Base-by-base conservation (phyloP, 1,284 basidiomycete genomes). In the Wallemia mellicola region DNA sequence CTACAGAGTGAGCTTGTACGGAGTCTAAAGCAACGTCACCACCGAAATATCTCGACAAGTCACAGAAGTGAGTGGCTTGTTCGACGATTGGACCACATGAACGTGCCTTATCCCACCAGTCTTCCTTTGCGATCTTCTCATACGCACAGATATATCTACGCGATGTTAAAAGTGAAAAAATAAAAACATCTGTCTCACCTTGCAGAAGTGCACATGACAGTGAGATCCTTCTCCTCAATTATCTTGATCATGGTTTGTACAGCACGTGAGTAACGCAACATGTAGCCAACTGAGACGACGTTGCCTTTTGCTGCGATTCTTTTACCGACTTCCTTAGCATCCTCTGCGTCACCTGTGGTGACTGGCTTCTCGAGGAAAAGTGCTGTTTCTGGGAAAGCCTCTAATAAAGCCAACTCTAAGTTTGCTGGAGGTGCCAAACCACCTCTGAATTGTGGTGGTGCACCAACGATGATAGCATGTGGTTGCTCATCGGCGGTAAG, bases 231-330 rank as follows among this genome's bases (percentile, higher is more conserved):
- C 63, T 92, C 88, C 67, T 87, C 76, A 68, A 96, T 85, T 69
- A 96, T 91, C 63, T 83, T 78, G 73, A 96, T 95, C 87, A 98
- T 96, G 78, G 83, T 84, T 73, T 96, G 92, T 24, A 94, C 87
- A 58, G 86, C 89, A 70, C 83, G 84, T 66, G 92, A 76, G 73
- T 94, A 94, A 62, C 88, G 81, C 60, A 94, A 74, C 86, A 92
- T 92, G 68, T 77, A 78, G 87, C 79, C 92, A 62, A 96, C 86
- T 28, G 86, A 89, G 66, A 88, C 87, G 63, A 92, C 74, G 59
- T 83, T 83, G 61, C 77, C 76, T 62, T 77, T 75, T 32, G 83
- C 76, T 61, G 74, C 69, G 65, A 91, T 83, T 61, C 69, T 71
- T 64, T 81, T 78, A 9, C 83, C 72, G 62, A 89, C 77, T 68